Evolutionary conservation across 108 stramenopile species (phyloP), one percentile per base, ranked within the genome.

Genomic region (Skeletonema grethae): DNA sequence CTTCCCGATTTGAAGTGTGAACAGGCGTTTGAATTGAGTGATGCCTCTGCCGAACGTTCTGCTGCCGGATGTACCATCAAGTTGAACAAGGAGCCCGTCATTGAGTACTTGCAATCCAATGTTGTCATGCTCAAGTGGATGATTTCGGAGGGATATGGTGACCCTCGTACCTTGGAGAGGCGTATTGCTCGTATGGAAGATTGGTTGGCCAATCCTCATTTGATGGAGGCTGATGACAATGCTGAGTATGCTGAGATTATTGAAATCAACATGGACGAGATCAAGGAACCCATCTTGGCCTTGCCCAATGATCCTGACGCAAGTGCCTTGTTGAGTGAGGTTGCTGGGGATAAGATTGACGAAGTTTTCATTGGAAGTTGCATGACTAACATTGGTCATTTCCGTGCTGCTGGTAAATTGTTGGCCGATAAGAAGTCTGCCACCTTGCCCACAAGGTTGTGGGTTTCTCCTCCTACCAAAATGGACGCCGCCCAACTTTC

Each of bases 361-460:
- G 97, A 97, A 82, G 97, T 97, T 41, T 97, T 97, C 81, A 94
- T 97, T 73, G 97, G 97, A 72, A 88, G 87, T 30, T 97, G 97
- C 80, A 97, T 97, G 97, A 96, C 95, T 41, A 97, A 97, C 87
- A 96, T 97, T 81, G 97, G 97, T 7, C 97, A 97, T 76, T 96
- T 97, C 94, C 90, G 97, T 59, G 97, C 97, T 15, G 97, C 97
- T 35, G 97, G 97, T 63, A 97, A 97, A 72, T 79, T 97, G 43
- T 73, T 97, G 58, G 80, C 82, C 35, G 87, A 92, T 34, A 61
- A 83, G 18, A 55, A 60, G 10, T 84, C 84, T 16, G 89, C 90
- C 32, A 76, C 83, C 29, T 67, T 96, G 24, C 95, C 95, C 61
- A 97, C 97, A 46, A 85, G 88, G 39, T 85, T 97, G 22, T 97